Percentiles rank a stretch among this genome's conserved stretches.
phyloP scores from a whole-genome alignment of 2,329 filamentous ascomycete genomes.

The Leptographium flavum region DNA sequence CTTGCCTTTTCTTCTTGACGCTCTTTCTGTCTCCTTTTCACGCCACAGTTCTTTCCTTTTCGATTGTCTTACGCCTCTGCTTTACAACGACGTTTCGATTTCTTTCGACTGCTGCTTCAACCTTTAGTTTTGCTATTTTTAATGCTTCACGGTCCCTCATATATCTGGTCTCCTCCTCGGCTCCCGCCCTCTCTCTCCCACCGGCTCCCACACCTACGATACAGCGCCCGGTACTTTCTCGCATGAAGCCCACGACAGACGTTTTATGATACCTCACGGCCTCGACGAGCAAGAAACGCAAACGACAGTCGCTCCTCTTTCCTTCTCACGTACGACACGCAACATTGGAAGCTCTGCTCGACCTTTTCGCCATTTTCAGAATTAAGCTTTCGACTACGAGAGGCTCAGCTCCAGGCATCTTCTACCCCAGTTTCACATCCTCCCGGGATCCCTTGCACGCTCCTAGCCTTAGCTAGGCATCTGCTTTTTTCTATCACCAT shows the following conservation, averaged over 20 bases:
- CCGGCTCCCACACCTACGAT: not conserved
- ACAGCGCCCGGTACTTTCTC: not conserved
- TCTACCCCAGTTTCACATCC: no score
- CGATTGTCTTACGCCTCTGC: not conserved
- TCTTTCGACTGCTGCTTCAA: not conserved
- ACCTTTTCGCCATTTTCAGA: not conserved
- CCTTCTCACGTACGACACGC: not conserved
- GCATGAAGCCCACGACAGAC: not conserved
- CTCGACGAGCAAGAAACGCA: not conserved
- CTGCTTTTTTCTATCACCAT: no score
- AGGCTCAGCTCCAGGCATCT: no score
- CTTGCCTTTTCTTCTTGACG: not conserved
- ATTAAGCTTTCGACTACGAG: no score
- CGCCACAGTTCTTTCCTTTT: not conserved
- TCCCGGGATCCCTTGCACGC: no score
- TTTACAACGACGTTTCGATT: not conserved
- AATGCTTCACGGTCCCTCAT: constrained; percentile 4
- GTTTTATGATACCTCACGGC: not conserved
- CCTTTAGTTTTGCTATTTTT: not conserved
- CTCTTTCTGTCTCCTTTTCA: not conserved
- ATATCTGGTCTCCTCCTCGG: not conserved
- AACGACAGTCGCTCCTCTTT: not conserved
- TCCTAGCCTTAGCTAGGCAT: no score
- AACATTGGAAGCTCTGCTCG: not conserved
- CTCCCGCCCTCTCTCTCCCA: not conserved